phyloP scores from a whole-genome alignment of 1,284 basidiomycete species.

The Microbotryum lychnidis-dioicae region DNA sequence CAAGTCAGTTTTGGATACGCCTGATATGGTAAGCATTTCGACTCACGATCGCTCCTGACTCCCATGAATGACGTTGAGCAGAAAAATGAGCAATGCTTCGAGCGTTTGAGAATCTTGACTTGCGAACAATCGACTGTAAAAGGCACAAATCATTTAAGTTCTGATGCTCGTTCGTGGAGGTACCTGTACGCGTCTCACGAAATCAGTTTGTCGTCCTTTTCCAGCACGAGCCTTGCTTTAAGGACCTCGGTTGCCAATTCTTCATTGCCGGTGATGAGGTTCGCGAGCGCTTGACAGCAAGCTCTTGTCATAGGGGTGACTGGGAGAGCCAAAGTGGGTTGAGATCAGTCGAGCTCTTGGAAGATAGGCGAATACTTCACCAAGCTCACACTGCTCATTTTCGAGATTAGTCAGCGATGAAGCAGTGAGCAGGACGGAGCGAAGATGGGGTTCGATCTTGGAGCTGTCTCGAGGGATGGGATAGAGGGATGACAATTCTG shows the following conservation, averaged over 20 bases:
- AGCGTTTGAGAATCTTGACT: constrained; percentile 15
- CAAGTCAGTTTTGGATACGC: background rate
- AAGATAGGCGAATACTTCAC: background rate
- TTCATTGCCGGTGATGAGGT: constrained; percentile 22
- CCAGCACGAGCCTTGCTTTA: background rate
- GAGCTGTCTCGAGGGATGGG: background rate
- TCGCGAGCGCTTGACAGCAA: constrained; percentile 25
- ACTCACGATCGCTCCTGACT: constrained; percentile 13
- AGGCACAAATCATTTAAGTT: background rate
- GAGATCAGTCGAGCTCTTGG: background rate
- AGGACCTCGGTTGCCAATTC: background rate
- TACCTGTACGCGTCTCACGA: background rate
- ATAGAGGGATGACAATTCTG: too few species aligned
- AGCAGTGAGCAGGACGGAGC: constrained; percentile 4
- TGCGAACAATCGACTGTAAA: constrained; percentile 19
- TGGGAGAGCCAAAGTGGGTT: background rate
- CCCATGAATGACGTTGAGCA: constrained; percentile 21
- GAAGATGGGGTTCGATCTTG: constrained; percentile 19
- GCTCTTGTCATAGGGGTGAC: constrained; percentile 16
- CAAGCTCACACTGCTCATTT: constrained; percentile 9
- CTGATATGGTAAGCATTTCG: too few species aligned
- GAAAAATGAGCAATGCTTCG: constrained; percentile 22
- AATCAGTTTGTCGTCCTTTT: constrained; percentile 11
- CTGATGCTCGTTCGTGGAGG: too few species aligned
- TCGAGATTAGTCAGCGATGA: constrained; percentile 26